Evolutionary conservation across 140 eudicot genomes (phyloP).

Genomic region (Bidens hawaiensis): DNA sequence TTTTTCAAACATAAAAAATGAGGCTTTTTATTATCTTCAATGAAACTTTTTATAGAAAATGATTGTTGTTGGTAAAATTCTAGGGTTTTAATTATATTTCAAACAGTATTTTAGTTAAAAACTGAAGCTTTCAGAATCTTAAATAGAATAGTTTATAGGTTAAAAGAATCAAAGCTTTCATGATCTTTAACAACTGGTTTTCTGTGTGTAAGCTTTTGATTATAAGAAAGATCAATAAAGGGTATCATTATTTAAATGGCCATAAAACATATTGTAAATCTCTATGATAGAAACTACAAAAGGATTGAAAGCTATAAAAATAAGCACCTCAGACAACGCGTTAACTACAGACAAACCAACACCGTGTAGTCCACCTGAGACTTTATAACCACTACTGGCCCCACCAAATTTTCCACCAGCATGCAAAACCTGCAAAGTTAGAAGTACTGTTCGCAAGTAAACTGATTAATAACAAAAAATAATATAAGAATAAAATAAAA

Average conservation of each 20-base stretch:
- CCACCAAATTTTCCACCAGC: conserved; percentile 99
- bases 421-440: conserved; percentile 79
- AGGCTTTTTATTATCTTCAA: no score
- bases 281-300: background rate
- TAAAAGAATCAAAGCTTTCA: no score
- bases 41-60: no score
- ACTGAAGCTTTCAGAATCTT: no score
- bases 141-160: no score
- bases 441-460: conserved; percentile 6
- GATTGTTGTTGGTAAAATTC: no score
- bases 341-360: conserved; percentile 97
- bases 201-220: background rate
- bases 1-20: no score
- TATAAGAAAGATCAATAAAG: background rate
- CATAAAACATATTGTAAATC: no score
- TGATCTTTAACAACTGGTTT: background rate
- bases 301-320: conserved; percentile 2
- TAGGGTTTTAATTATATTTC: no score
- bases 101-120: no score
- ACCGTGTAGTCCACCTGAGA: conserved; percentile 98
- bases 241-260: background rate
- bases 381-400: conserved; percentile 91
- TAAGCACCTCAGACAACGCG: conserved; percentile 83
- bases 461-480: background rate
- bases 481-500: background rate